Conservation (phyloP, 106 monocot species). For the Dendrobium catenatum region DNA sequence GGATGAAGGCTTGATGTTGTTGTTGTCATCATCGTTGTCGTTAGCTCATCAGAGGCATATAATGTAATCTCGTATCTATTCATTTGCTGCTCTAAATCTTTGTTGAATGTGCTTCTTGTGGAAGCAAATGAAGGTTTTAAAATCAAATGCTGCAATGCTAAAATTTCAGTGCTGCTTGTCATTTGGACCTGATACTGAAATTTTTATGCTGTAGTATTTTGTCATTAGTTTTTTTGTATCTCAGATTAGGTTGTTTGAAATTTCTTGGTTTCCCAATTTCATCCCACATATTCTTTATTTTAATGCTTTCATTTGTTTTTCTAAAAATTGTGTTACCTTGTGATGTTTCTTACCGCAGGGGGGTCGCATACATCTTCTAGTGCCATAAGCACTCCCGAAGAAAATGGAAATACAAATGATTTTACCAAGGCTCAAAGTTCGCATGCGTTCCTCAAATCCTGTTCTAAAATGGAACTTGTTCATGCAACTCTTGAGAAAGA, state of each 20-base stretch:
- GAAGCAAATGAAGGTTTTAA: neutral
- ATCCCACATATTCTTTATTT: neutral
- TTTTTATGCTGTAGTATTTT: neutral
- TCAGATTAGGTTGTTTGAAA: neutral
- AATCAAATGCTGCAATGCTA: neutral
- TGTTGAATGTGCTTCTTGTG: neutral
- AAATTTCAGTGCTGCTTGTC: neutral
- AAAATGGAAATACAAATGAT: slow-evolving; percentile 25
- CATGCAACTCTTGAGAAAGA: slow-evolving; percentile 31
- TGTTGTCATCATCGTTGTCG: too few species aligned
- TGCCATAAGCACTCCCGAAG: slow-evolving; percentile 39
- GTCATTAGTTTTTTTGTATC: neutral
- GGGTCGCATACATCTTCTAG: slow-evolving; percentile 40
- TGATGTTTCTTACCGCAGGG: slow-evolving; percentile 22
- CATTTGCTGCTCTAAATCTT: neutral
- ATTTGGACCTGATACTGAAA: neutral
- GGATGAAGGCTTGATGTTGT: too few species aligned
- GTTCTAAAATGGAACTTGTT: slow-evolving; percentile 34
- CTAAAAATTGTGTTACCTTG: neutral
- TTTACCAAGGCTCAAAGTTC: slow-evolving; percentile 24
- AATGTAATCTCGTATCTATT: neutral
- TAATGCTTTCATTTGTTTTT: neutral
- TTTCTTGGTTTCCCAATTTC: neutral
- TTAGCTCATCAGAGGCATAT: neutral
- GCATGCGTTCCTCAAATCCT: slow-evolving; percentile 34